phyloP scores from a whole-genome alignment of 2,329 filamentous ascomycete genomes.

The Botrytis paeoniae region DNA sequence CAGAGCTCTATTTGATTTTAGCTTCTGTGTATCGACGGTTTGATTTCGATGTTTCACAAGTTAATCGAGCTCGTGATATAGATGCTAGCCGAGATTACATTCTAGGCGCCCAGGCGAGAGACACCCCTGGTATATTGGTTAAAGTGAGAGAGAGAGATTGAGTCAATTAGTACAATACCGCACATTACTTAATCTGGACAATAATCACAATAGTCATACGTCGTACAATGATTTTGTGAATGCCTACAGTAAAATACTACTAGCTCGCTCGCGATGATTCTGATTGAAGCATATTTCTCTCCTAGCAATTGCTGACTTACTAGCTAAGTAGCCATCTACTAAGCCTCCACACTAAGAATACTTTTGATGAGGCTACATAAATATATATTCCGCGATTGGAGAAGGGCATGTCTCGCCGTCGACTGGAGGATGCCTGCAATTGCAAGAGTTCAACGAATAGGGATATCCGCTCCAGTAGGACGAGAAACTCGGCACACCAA shows the following conservation, averaged over 20 bases:
- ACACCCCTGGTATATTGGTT: neutral
- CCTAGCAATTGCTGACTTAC: neutral
- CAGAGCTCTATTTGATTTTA: conserved; percentile 36
- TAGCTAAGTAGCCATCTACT: neutral
- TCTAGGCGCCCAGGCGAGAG: neutral
- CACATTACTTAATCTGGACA: neutral
- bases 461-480: no score
- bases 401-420: neutral
- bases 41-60: neutral
- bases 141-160: neutral
- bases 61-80: neutral
- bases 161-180: neutral
- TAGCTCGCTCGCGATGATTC: neutral
- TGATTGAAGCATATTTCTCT: neutral
- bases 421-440: neutral
- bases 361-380: neutral
- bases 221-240: neutral
- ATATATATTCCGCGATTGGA: neutral
- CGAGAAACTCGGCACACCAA: no score
- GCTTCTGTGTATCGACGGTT: conserved; percentile 21
- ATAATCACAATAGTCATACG: neutral
- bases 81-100: neutral
- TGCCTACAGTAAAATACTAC: neutral
- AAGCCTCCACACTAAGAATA: neutral
- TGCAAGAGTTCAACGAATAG: neutral